A percentile compares a stretch with the other conserved stretches of the same genome.
phyloP scores from a whole-genome alignment of 2,329 filamentous ascomycete genomes.

The Colletotrichum somersetense region DNA sequence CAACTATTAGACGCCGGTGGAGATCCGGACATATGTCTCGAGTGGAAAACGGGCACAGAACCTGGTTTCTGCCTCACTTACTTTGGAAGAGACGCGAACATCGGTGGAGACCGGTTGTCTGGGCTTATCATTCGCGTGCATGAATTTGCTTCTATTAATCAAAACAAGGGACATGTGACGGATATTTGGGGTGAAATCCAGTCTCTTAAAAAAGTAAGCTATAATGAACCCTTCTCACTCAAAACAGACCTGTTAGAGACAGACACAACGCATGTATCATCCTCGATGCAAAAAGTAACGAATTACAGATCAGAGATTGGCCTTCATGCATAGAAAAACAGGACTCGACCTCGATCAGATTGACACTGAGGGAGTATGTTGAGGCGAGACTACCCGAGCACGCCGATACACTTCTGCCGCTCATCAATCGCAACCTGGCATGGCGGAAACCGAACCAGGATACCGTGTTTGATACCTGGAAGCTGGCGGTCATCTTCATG shows the following conservation, averaged over 20 bases:
- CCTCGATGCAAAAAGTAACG: not conserved
- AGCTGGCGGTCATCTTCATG: not conserved
- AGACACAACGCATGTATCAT: not conserved
- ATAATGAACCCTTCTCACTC: not conserved
- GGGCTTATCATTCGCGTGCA: too few species aligned
- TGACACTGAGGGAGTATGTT: not conserved
- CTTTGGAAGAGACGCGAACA: too few species aligned
- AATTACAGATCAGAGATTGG: not conserved
- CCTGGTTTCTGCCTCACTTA: too few species aligned
- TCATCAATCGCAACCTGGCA: not conserved
- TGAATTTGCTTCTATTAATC: too few species aligned
- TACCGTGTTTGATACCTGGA: too few species aligned
- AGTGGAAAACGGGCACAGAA: too few species aligned
- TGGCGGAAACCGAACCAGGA: not conserved
- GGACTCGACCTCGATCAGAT: too few species aligned
- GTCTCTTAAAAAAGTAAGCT: too few species aligned
- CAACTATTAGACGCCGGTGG: not conserved
- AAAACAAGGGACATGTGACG: too few species aligned
- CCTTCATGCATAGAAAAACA: too few species aligned
- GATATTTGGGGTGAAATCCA: too few species aligned
- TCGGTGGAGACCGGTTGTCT: too few species aligned
- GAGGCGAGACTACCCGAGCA: not conserved
- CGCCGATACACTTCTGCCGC: not conserved
- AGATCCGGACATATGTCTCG: not conserved
- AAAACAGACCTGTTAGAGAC: not conserved